These are phyloP conservation scores for Boletellus deceptivus DNA, from an alignment of 1,284 basidiomycete genomes.

Conservation along the genomic window DNA sequence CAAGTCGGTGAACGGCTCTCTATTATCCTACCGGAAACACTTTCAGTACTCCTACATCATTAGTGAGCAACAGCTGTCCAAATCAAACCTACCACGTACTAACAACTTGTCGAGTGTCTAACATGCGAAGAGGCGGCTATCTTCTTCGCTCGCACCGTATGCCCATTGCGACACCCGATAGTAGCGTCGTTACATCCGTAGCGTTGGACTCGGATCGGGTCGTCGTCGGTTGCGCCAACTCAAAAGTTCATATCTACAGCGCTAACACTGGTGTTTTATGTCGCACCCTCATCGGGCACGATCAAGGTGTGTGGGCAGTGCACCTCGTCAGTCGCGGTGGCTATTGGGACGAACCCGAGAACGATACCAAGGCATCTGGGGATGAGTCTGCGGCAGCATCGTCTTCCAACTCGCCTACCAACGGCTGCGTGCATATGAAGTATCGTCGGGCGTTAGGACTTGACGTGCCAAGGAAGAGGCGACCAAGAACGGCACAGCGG, in stretches of 20 bases:
- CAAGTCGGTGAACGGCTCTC: constrained; percentile 13
- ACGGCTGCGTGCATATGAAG: constrained; percentile 29
- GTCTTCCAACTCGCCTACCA: constrained; percentile 9
- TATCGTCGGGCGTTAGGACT: constrained; percentile 32
- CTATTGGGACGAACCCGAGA: constrained; percentile 32
- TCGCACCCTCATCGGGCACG: constrained; percentile 82
- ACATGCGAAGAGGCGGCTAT: constrained; percentile 83
- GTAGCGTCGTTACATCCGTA: constrained; percentile 82
- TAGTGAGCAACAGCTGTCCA: constrained; percentile 43
- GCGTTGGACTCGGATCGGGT: constrained; percentile 86
- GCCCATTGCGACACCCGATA: constrained; percentile 52
- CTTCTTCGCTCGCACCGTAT: constrained; percentile 75
- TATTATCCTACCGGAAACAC: constrained; percentile 63
- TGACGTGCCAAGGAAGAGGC: constrained; percentile 19
- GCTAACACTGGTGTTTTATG: constrained; percentile 76
- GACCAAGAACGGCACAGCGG: constrained; percentile 8
- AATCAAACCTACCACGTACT: not conserved
- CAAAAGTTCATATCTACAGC: constrained; percentile 86
- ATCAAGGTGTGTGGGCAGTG: constrained; percentile 90
- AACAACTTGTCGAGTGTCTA: constrained; percentile 54
- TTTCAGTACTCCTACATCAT: constrained; percentile 81
- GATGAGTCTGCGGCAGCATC: constrained; percentile 4
- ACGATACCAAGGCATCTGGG: constrained; percentile 3
- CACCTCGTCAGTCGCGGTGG: constrained; percentile 63
- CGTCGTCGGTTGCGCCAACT: constrained; percentile 88